Evolutionary conservation across 164 flowering plant genomes (phyloP).

Genomic region (Magnolia kwangsiensis): DNA sequence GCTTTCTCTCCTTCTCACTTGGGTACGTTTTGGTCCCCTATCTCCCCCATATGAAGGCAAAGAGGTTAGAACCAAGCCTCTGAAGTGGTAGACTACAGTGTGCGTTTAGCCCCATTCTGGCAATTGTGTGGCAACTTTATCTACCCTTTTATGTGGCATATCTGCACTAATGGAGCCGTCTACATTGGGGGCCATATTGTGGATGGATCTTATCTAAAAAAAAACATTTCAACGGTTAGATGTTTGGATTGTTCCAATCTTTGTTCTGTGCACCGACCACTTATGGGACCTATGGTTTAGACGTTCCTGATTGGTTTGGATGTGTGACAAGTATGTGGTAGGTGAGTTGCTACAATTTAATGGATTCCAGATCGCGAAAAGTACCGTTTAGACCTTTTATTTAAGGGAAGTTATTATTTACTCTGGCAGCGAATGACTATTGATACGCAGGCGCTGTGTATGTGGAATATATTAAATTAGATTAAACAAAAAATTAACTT

Average conservation of each 20-base stretch:
- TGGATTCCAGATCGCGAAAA: background rate
- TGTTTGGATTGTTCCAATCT: background rate
- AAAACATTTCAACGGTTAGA: background rate
- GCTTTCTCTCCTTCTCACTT: too few relatives aligned
- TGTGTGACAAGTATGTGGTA: background rate
- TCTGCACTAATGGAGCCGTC: too few relatives aligned
- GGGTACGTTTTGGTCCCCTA: background rate
- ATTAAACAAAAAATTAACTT: too few relatives aligned
- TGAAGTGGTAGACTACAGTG: too few relatives aligned
- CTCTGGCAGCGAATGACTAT: background rate
- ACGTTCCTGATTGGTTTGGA: background rate
- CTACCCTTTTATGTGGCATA: too few relatives aligned
- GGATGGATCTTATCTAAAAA: too few relatives aligned
- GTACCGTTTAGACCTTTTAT: background rate
- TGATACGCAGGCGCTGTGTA: too few relatives aligned
- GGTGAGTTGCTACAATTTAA: background rate
- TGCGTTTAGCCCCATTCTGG: too few relatives aligned
- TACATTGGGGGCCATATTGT: too few relatives aligned
- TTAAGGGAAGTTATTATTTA: background rate
- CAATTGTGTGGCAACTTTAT: too few relatives aligned
- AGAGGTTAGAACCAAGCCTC: background rate
- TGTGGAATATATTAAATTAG: too few relatives aligned
- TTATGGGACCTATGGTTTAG: too few relatives aligned
- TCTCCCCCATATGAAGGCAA: background rate
- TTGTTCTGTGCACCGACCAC: background rate